Conservation (phyloP, 2,329 filamentous ascomycete species). For the Boeremia exigua region DNA sequence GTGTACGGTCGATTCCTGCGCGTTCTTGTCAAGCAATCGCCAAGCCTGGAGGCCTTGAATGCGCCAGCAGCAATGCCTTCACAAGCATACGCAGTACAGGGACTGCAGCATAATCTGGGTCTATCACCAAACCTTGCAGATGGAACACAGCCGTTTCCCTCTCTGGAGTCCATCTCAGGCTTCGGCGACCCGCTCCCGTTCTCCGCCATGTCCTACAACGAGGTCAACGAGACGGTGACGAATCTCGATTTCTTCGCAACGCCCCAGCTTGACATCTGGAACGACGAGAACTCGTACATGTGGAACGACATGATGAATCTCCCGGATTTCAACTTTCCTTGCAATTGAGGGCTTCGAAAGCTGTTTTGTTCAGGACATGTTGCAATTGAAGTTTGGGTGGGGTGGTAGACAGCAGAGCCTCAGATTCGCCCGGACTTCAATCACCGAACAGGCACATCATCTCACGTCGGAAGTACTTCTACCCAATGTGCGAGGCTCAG, state of each 20-base stretch:
- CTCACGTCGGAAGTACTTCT: conserved; percentile 8
- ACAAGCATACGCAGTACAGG: conserved; percentile 19
- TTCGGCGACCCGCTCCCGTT: conserved; percentile 58
- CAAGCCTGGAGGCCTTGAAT: conserved; percentile 18
- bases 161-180: conserved; percentile 22
- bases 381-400: too few relatives aligned
- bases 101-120: conserved; percentile 6
- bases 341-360: neutral
- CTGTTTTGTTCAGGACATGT: too few relatives aligned
- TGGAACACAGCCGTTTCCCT: conserved; percentile 8
- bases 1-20: conserved; percentile 64
- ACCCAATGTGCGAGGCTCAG: neutral
- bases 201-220: conserved; percentile 72
- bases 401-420: too few relatives aligned
- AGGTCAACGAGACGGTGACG: conserved; percentile 70
- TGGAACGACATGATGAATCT: conserved; percentile 47
- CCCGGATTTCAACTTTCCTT: conserved; percentile 41
- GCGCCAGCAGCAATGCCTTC: conserved; percentile 10
- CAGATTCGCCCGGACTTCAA: neutral
- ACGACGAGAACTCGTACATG: conserved; percentile 53
- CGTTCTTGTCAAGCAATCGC: conserved; percentile 47
- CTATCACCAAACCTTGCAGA: conserved; percentile 9
- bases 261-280: conserved; percentile 62
- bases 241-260: conserved; percentile 66
- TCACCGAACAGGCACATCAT: neutral